Percentiles rank a stretch among this genome's conserved stretches.
Conservation (phyloP, 192 early-diverging fungal species). For the Endogone sp. region DNA sequence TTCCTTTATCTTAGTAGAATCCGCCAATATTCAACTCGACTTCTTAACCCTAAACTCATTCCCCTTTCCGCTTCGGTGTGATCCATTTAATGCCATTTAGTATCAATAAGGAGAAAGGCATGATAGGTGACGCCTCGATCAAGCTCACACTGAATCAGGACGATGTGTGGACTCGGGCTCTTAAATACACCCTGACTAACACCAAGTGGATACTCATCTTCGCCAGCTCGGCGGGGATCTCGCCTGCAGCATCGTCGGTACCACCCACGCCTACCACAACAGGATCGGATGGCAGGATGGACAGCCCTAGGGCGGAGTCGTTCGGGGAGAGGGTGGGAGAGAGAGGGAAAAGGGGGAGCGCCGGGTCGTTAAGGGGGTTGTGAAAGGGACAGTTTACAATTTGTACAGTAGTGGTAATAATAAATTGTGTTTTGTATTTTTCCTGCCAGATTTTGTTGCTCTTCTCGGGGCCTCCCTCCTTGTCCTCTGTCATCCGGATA, state of each 20-base stretch:
- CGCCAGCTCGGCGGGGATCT: conserved; percentile 36
- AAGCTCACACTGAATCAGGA: conserved; percentile 85
- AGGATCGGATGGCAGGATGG: neutral
- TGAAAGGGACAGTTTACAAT: too few species aligned
- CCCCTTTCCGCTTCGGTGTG: neutral
- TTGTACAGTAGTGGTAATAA: too few species aligned
- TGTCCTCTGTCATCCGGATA: too few species aligned
- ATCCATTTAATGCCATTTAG: conserved; percentile 24
- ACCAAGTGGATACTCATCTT: conserved; percentile 88
- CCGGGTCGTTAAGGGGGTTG: neutral
- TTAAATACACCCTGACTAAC: conserved; percentile 85
- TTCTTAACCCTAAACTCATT: neutral
- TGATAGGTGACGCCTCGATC: conserved; percentile 78
- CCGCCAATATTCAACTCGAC: neutral
- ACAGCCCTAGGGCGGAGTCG: neutral
- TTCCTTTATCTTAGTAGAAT: neutral
- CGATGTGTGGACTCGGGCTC: conserved; percentile 88
- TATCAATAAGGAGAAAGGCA: conserved; percentile 81
- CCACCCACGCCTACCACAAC: neutral
- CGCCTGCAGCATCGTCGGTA: neutral
- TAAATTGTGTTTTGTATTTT: too few species aligned
- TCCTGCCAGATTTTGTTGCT: too few species aligned
- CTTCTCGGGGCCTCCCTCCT: too few species aligned
- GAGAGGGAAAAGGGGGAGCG: neutral
- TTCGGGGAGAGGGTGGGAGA: neutral